Base-by-base conservation (phyloP, 306 rosid genomes). In the Lathyrus sativus region DNA sequence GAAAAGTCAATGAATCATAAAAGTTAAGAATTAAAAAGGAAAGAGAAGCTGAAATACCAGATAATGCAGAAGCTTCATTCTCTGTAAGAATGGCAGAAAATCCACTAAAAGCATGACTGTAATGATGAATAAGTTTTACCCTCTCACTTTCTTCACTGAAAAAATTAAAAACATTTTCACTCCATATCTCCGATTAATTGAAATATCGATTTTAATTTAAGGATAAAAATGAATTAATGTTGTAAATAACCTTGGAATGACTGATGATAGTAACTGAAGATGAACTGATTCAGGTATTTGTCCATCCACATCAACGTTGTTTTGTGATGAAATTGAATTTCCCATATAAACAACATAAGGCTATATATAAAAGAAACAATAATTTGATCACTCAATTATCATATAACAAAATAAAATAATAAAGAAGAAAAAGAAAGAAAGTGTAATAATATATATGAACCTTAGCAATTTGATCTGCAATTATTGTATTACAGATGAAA, bases 301-400 rank as follows among this genome's bases (percentile, higher is more conserved):
- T 17, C 38, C 54, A 49, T 82, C 82, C 61, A 45, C 70, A 14
- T 18, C 82, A 73, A 39, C 66, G 65, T 57, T 78, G 55, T 78
- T 74, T 78, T 85, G 79, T 71, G 80, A 17, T 55, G 95, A 81
- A 68, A 78, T 82, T 55, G 95, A 78, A 68, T 79, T 82, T 82
- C 98, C 96, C 98, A 93, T 85, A 56, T 90, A 93, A 74, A 93
- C 88, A 31, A 93, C 86, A 78, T 88, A 89, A 72, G 75, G 96
- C 96, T 92, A 87, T 77, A 74, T 31, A 45, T 6, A 38, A 62
- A 0, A 73, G 61, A 61, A 45, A 7, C 11, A 6, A 28, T 56
- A 56, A 56, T 75, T 60, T 4, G 31, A 19, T 43, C 5, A 51
- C 18, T 43, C 39, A 35, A 35, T n/a, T 15, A 3, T 10, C 55